A percentile compares a stretch with the other conserved stretches of the same genome.
phyloP scores from a whole-genome alignment of 225 moss, liverwort and hornwort species.

The Marchantia paleacea region DNA sequence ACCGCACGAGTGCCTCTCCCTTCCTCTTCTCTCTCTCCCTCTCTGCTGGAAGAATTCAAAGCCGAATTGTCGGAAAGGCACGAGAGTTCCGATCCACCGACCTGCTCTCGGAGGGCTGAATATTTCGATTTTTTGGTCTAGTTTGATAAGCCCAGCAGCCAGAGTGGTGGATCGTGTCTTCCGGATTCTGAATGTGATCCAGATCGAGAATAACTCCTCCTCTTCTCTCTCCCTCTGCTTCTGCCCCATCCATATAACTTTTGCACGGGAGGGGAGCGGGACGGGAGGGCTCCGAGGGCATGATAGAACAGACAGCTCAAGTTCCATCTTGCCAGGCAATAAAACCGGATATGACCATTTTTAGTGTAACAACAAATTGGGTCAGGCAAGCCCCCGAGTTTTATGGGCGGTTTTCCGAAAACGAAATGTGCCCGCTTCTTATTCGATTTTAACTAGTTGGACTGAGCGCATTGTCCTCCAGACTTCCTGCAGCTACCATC shows the following conservation, averaged over 20 bases:
- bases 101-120: not conserved
- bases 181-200: not conserved
- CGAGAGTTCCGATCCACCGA: not conserved
- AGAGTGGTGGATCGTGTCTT: not conserved
- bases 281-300: too few species aligned
- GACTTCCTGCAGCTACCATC: not conserved
- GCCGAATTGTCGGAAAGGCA: not conserved
- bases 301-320: not conserved
- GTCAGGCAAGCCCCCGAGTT: not conserved
- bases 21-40: not conserved
- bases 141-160: not conserved
- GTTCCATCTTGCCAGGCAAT: not conserved
- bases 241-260: not conserved
- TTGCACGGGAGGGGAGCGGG: too few species aligned
- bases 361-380: not conserved
- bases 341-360: not conserved
- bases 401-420: not conserved
- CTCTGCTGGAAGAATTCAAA: not conserved
- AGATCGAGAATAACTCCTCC: not conserved
- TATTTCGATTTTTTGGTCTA: not conserved
- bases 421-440: not conserved
- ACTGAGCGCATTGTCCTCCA: not conserved
- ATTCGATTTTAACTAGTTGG: not conserved
- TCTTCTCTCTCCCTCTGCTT: not conserved
- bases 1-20: not conserved